Base-by-base conservation (phyloP, 306 rosid genomes). In the Gastrolobium bilobum region DNA sequence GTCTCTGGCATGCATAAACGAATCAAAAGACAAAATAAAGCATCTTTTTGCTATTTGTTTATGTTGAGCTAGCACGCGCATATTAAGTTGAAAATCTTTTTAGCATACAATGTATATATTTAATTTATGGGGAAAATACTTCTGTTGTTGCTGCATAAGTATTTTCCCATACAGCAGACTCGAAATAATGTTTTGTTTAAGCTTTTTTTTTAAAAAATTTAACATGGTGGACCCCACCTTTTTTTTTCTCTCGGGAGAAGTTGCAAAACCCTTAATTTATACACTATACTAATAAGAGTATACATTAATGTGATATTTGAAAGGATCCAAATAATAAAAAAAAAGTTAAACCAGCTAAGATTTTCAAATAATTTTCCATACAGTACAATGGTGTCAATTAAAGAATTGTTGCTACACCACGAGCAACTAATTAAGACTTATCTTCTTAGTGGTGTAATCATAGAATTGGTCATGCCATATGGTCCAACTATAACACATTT, bases 1-100 rank as follows among this genome's bases (percentile, higher is more conserved):
- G 65, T 83, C 77, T 58, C 84, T 66, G 7, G 43, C 76, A 71
- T 83, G 63, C 33, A 15, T 20, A 33, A 42, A 39, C 10, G 70
- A 65, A 72, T 81, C 75, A 47, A 71, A 4, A 9, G 64, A 57
- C 48, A 83, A 33, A 54, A 59, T 20, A 33, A 14, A 40, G 47
- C 13, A 29, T 54, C 54, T 40, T 67, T 66, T 77, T 65, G 53
- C 34, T 38, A 15, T 20, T 8, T 13, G 34, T 53, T 52, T 53
- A 2, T 58, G 14, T 62, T 71, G 50, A 39, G 47, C 9, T 10
- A 60, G 50, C 46, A 71, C n/a, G 26, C 62, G 20, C 29, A 54
- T 31, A 11, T 40, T 51, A 40, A 58, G 5, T 10, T 34, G 42
- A 46, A 68, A 37, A 61, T 35, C 51, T 34, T 69, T 30, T 58